These are phyloP conservation scores for Aspergillus sp. DNA, from an alignment of 2,329 filamentous ascomycete species.

Conservation along the genomic window DNA sequence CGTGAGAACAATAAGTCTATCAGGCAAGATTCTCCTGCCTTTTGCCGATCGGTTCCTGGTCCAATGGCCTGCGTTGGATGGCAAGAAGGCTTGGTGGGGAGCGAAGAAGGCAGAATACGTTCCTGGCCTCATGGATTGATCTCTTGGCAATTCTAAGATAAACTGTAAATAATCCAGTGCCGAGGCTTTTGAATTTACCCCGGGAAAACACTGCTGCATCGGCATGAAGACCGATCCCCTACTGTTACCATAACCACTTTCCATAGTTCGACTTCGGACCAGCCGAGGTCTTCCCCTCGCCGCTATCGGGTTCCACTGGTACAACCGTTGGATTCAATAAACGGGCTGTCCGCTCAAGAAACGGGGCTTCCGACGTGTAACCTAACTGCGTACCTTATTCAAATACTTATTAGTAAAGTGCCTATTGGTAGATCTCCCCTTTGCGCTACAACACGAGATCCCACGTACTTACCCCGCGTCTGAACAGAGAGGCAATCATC, in stretches of 20 bases:
- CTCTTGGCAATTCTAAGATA: not conserved
- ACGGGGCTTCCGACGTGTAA: not conserved
- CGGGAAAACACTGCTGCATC: not conserved
- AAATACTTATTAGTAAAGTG: not conserved
- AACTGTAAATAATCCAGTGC: not conserved
- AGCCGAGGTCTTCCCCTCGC: constrained; percentile 2
- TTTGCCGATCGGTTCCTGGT: constrained; percentile 79
- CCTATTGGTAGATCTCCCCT: not conserved
- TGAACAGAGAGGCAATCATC: not conserved
- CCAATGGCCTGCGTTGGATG: constrained; percentile 70
- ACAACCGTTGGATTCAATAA: not conserved
- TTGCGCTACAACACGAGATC: not conserved
- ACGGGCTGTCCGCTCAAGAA: not conserved
- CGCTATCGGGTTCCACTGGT: not conserved
- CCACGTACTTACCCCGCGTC: not conserved
- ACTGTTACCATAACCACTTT: not conserved
- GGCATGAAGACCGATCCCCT: not conserved
- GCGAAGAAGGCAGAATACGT: constrained; percentile 41
- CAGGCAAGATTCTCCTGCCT: constrained; percentile 70
- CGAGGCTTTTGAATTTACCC: not conserved
- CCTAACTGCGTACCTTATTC: not conserved
- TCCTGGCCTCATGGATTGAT: constrained; percentile 38
- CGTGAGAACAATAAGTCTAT: constrained; percentile 77
- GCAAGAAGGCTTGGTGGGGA: constrained; percentile 39
- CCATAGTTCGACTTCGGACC: not conserved